Evolutionary conservation across 2,329 filamentous ascomycete genomes (phyloP), one percentile per base, ranked within the genome.

Genomic region (Diaporthe eres): DNA sequence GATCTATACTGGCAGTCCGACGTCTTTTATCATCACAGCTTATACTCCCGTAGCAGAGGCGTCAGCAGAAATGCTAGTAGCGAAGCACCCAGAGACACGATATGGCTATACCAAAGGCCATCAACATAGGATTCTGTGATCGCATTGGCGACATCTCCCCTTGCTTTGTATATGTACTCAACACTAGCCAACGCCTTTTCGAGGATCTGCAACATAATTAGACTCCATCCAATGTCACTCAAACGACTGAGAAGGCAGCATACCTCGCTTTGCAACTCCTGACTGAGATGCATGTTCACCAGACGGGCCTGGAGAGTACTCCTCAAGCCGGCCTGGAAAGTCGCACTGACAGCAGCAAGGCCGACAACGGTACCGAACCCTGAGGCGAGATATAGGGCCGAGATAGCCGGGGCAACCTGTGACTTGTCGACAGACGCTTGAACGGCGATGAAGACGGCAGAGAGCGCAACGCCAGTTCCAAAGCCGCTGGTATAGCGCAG

Each of bases 361-460:
- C 86, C 85, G 5, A 85, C 75, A 0, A 86, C 84, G 2, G 81
- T 77, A n/a, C 84, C 83, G 5, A 86, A 78, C 0, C 84, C 84
- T 2, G 79, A 78, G 0, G 82, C 81, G 4, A 88, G 79, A 63
- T 85, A 87, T 42, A 87, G 81, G 2, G 84, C 82, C 1, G 86
- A 85, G 7, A 86, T 82, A 25, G 85, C 86, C 0, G 85, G 81
- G 0, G 85, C 85, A 47, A 85, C 83, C 75, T 86, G 83, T 0
- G 80, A 78, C 0, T 82, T 82, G 31, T 84, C 79, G 4, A 86
- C 82, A 31, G 84, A 84, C 4, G 83, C 84, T 72, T 87, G 86
- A 1, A 87, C 78, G 0, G 85, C 82, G 72, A 87, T 84, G 74
- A 87, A 87, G 0, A 86, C 80, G 4, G 85, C 84, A 37, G 83